Conservation (phyloP, 345 rosid species). For the Atalantia buxifolia region DNA sequence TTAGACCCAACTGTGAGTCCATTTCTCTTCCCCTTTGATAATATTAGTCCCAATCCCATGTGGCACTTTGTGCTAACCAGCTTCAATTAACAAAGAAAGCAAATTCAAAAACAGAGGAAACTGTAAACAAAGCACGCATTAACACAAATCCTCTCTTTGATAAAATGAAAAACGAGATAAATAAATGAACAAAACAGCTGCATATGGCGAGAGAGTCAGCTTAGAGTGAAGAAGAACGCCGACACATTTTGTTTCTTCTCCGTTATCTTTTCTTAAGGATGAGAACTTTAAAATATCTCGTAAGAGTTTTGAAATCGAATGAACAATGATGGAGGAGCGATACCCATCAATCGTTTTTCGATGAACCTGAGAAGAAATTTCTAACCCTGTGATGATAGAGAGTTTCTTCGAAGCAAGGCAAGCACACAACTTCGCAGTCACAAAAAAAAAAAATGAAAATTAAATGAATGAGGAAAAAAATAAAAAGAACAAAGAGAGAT, state of each 20-base stretch:
- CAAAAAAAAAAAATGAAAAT: neutral
- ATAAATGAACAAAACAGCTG: neutral
- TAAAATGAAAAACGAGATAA: neutral
- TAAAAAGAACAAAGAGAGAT: neutral
- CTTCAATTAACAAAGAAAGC: neutral
- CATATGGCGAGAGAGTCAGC: neutral
- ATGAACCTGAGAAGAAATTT: neutral
- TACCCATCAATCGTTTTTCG: conserved; percentile 19
- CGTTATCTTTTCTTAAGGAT: neutral
- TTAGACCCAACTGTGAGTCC: conserved; percentile 56
- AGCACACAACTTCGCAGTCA: neutral
- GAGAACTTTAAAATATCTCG: conserved; percentile 24
- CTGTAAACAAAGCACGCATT: neutral
- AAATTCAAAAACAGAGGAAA: neutral
- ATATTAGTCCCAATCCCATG: conserved; percentile 58
- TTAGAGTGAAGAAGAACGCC: neutral
- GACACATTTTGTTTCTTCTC: neutral
- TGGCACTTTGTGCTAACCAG: conserved; percentile 23
- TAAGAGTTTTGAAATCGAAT: conserved; percentile 2
- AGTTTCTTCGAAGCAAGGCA: neutral
- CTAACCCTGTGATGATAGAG: neutral
- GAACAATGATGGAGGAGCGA: conserved; percentile 21
- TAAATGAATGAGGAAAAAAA: neutral
- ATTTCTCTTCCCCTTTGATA: conserved; percentile 30
- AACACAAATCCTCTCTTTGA: neutral